Evolutionary conservation across 768 basidiomycete genomes (phyloP), one percentile per base, ranked within the genome.

Genomic region (Russula compacta): DNA sequence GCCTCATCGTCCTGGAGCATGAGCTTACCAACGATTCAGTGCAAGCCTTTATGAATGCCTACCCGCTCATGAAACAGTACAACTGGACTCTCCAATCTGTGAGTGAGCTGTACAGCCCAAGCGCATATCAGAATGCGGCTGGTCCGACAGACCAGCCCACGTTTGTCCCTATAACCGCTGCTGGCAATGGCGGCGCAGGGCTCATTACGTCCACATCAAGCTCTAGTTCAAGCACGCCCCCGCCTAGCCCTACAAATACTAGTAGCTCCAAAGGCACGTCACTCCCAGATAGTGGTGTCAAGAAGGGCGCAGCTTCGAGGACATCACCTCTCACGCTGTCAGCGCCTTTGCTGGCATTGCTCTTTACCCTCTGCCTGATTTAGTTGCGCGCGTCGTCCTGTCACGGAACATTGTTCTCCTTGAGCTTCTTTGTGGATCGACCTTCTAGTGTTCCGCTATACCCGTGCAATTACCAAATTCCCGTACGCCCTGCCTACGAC

Each of bases 1-100:
- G 95, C 38, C 79, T 95, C 24, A 77, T 92, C 63, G 77, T 91
- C 57, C 79, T 97, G 60, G 87, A 95, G 71, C 95, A 98, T 72
- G 94, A 97, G 73, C 74, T 86, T 24, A 79, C 78, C 36, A 73
- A 81, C 46, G 70, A 75, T 64, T 76, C 85, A 36, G 84, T 92
- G 21, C 66, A 76, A 40, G 82, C 83, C 4, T 95, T 94, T 73
- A 83, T 86, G 0, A 73, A 74, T 44, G 79, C 80, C 8, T 90
- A 79, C 70, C 83, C 86, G 3, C 61, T 81, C 42, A 83, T 93
- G 72, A 74, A 76, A 63, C 66, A 77, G 5, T 83, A 85, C 65
- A 85, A 84, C 11, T 98, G 94, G 94, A 78, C 79, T 38, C 75
- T 83, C 33, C 73, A 75, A 42, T 85, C 84, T 51, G 73, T 87